A percentile compares a stretch with the other conserved stretches of the same genome.
phyloP scores from a whole-genome alignment of 768 basidiomycete genomes.

The Hericium alpestre region DNA sequence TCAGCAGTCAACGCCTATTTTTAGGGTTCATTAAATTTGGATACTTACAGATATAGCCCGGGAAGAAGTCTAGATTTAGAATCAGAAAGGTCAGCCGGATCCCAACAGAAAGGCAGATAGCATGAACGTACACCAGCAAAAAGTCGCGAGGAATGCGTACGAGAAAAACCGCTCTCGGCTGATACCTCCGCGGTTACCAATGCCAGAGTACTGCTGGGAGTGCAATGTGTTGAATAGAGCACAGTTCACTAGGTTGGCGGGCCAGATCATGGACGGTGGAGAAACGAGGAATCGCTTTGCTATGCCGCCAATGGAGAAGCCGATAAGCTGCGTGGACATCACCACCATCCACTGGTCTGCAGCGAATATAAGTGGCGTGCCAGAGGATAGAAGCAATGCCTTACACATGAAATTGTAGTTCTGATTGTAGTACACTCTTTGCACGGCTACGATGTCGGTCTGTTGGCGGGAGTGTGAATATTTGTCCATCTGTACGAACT shows the following conservation, averaged over 20 bases:
- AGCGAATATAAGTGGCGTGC: too few relatives aligned
- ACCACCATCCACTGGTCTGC: conserved; percentile 27
- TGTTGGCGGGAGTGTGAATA: neutral
- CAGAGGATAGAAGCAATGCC: neutral
- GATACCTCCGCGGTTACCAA: conserved; percentile 33
- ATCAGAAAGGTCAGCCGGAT: neutral
- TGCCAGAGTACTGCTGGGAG: conserved; percentile 28
- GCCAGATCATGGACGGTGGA: conserved; percentile 36
- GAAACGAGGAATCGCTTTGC: conserved; percentile 32
- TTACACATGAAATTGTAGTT: conserved; percentile 24
- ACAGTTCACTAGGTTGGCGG: conserved; percentile 28
- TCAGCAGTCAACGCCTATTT: conserved; percentile 8
- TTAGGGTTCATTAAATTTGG: neutral
- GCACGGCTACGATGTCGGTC: conserved; percentile 37
- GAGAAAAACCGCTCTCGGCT: conserved; percentile 43
- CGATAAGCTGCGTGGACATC: conserved; percentile 32
- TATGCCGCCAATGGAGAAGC: conserved; percentile 32
- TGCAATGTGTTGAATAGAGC: conserved; percentile 35
- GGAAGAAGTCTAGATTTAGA: neutral
- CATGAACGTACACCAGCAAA: conserved; percentile 46
- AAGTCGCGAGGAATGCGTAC: conserved; percentile 27
- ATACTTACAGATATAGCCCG: conserved; percentile 5
- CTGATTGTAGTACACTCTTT: conserved; percentile 35
- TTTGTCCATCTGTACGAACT: neutral
- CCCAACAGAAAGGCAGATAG: conserved; percentile 62